Base-by-base conservation (phyloP, 2,329 filamentous ascomycete genomes). In the Colletotrichum graminicola region DNA sequence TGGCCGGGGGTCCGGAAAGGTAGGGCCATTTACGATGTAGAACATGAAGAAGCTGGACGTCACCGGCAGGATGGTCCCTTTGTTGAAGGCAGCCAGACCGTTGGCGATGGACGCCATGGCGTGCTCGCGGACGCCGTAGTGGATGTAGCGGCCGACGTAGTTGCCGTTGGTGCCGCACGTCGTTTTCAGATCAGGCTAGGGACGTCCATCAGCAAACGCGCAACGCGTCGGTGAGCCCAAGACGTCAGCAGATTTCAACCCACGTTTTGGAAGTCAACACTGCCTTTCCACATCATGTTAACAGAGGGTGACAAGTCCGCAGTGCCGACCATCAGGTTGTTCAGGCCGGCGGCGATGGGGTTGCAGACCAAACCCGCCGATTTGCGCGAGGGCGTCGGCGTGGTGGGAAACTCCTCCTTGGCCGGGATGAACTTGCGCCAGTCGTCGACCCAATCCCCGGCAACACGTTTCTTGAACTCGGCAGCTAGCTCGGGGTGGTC, bases 11-110 rank as follows among this genome's bases (percentile, higher is more conserved):
- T 21, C 16, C n/a, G 14, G 45, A 29, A 41, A n/a, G 52, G 73
- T 49, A 32, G 14, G 49, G 8, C 10, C 16, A 62, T 74, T 68
- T 82, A 83, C 6, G 87, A 62, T 79, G 74, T 90, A 90, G 78
- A 90, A 90, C 86, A 91, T 90, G 81, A 90, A 90, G 79, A 90
- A 91, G 5, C 83, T 84, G 0, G 86, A 86, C 1, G 88, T 91
- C 45, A 90, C 79, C 0, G 88, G 88, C 10, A 91, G 79, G 73
- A 90, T 84, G 0, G 87, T 88, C 32, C 83, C 85, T 45, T 83
- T 85, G 69, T 82, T 81, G 71, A 83, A 91, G 1, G 89, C 89
- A 0, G 89, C 88, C 5, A 91, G 78, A 3, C 89, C 90, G 76
- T 89, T 89, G 8, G 85, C 84, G 32, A 89, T 86, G 39, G 85